Evolutionary conservation across 768 basidiomycete genomes (phyloP), one percentile per base, ranked within the genome.

Genomic region (Pleurotus cornucopiae): DNA sequence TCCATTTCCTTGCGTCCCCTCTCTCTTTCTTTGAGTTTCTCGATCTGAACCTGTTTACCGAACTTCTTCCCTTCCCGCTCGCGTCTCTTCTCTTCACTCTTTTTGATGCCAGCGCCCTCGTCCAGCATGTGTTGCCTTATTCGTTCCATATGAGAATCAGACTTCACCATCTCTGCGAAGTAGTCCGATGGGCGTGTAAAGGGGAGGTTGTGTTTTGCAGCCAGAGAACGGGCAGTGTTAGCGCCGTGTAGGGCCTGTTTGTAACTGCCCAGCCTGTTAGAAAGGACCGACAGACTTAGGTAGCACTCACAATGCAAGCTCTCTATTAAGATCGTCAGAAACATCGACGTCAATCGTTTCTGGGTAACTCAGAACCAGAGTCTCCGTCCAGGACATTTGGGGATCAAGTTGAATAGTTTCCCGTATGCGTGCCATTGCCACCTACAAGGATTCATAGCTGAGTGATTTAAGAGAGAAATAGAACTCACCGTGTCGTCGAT

Each of bases 91-190:
- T 93, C 89, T 66, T 98, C 96, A 57, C 88, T 82, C 69, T 89
- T 91, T 70, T 97, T 94, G 62, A 98, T 94, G 1, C 81, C 79
- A 0, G 93, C 90, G 21, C 77, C 74, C 69, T 98, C 97, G 71
- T 98, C 91, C 23, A 98, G 78, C 21, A 98, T 71, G 14, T 88
- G 84, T 59, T 93, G 88, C 54, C 97, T 88, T 62, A 98, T 91
- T 57, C 94, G 85, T 68, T 97, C 94, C 97, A 99, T 99, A 72
- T 99, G 97, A 5, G 89, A 76, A 64, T 99, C 97, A 30, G 86
- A 88, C 71, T 98, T 98, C 62, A 98, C 89, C 96, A 98, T 98
- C 73, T 98, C 96, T 20, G 96, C 96, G 61, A 96, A 98, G 69
- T 94, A 98, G 71, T 98, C 96, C 0, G 83, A 63, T 0, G 97